Evolutionary conservation across 108 stramenopile species (phyloP), one percentile per base, ranked within the genome.

Genomic region (Chaetoceros muelleri): DNA sequence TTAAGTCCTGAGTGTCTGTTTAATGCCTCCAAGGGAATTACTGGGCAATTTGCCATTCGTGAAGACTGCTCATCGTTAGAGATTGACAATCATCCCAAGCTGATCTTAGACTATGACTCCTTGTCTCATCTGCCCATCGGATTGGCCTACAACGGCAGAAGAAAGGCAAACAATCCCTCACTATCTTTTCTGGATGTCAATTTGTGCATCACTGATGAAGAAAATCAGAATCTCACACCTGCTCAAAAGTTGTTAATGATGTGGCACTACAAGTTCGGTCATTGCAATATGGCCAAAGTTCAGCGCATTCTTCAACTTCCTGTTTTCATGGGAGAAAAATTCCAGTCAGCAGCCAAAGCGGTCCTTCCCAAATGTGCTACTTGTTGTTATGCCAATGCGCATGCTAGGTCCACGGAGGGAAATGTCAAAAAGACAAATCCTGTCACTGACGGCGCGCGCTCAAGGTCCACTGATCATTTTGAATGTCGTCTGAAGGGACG

Each of bases 211-310:
- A 2, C 23, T 1, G 49, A 52, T 30, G 7, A 58, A 22, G 25
- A 24, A 2, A 79, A 79, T 46, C 47, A 48, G 16, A 80, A 75
- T 46, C 52, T 75, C 2, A 52, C 54, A 20, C 22, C 49, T 8
- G 44, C 57, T 22, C 59, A 73, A 28, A 60, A 66, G 24, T 64
- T 64, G 27, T 53, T 73, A 1, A 20, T 75, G 23, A 34, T 8
- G 3, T 65, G 63, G 63, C 77, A 78, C 50, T 59, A 46, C 8
- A 28, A 30, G 7, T 52, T 71, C 21, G 72, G 72, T 3, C 75
- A 76, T 24, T 28, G 2, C 48, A 21, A 17, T 7, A n/a, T 65
- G 3, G 28, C 3, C 8, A 26, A 27, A 23, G 21, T 24, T 21
- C 22, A 52, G 1, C 52, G 67, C 61, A 44, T 67, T 24, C 66